Base-by-base conservation (phyloP, 192 early-diverging fungal genomes). In the Coemansia erecta region DNA sequence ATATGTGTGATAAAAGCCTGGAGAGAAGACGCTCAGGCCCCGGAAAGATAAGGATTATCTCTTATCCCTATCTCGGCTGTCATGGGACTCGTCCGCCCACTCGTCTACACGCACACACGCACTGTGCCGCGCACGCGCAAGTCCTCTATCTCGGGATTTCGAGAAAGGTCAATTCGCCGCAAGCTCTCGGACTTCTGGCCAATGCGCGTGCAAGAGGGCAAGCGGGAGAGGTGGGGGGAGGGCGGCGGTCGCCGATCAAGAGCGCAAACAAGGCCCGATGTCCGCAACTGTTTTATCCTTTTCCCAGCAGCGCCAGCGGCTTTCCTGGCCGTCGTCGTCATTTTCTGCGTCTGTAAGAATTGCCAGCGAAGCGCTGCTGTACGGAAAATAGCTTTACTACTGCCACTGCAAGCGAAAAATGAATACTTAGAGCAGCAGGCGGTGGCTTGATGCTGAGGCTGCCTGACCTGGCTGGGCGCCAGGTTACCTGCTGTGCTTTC, bases 111-210 rank as follows among this genome's bases (percentile, higher is more conserved):
- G 13, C 18, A 12, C 47, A 46, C 8, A 47, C 8, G 46, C 21
- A n/a, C 47, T 49, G 24, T 49, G 47, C 21, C 47, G 47, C 22
- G 8, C 44, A 26, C 22, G 24, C 11, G 14, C 22, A 49, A 44
- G 15, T 6, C 19, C 44, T 45, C n/a, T 45, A 19, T 45, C 48
- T 50, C 26, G 48, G 24, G 23, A 18, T 22, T 50, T 28, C 48
- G 23, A 28, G 24, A 14, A 50, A 31, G 48, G 23, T 9, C 21
- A 18, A 8, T 23, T 48, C 12, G 46, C 46, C 46, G 46, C 46
- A 48, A 48, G 46, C 46, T 1, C 11, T 12, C 48, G 26, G 48
- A 31, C 26, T 50, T 50, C n/a, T 50, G 48, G 18, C 48, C 48
- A 50, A 50, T 50, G 24, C 48, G 24, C 48, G 48, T 26, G 48